Base-by-base conservation (phyloP, 345 rosid genomes). In the Bretschneidera sinensis region DNA sequence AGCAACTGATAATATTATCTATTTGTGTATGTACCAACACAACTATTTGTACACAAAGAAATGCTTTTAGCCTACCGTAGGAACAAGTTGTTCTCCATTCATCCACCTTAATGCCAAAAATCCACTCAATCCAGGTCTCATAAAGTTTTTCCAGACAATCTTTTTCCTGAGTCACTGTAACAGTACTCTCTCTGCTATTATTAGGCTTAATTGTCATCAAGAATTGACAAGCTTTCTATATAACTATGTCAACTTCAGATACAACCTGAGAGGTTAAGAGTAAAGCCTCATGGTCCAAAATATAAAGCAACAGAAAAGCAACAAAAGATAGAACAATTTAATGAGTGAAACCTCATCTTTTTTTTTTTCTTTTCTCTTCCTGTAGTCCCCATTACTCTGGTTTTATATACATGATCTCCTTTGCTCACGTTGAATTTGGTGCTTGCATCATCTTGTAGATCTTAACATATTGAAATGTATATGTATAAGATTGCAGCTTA, bases 1-100 rank as follows among this genome's bases (percentile, higher is more conserved):
- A 86, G 80, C 64, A 58, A n/a, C n/a, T n/a, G n/a, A n/a, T 58
- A 69, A 58, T 24, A 17, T 13, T 31, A 10, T 19, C 45, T 11
- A 39, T 39, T 39, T 39, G 15, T 11, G 10, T 14, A 4, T 31
- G 35, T 9, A 39, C 45, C 4, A 39, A 39, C 45, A 39, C 16
- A 39, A 39, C 4, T 39, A 17, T 9, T 17, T 33, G 34, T 6
- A 51, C 50, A 51, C 15, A 33, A 9, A 48, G 11, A 31, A 21
- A 54, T 56, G 33, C 31, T 22, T 61, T 23, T 48, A n/a, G 20
- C 55, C 2, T 23, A 34, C 33, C 17, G 25, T 21, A 33, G 20
- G 48, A 34, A 14, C n/a, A 24, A 54, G n/a, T 25, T 17, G 6
- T 11, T 17, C 18, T 28, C 33, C 33, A 3, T 28, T 28, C 33